Evolutionary conservation across 2,329 filamentous ascomycete genomes (phyloP), one percentile per base, ranked within the genome.

Genomic region (Fusarium sp.): DNA sequence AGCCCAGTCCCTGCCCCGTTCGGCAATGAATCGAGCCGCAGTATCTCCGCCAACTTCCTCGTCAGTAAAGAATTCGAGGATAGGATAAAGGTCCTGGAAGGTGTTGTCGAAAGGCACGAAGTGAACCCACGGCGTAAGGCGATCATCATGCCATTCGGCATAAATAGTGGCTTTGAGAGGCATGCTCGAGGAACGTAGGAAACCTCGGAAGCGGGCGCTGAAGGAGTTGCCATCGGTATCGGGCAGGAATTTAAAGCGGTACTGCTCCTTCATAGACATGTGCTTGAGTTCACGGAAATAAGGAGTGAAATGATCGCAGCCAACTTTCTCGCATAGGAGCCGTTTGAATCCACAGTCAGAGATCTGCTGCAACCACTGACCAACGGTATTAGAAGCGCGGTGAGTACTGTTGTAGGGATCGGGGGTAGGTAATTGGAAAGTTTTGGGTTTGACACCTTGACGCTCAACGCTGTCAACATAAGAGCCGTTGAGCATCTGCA

Each of bases 91-190:
- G 46, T 93, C 91, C 52, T 86, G 81, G 61, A 88, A 90, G 2
- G 86, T 86, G 72, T 90, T 90, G 75, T 92, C 89, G 72, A 93
- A 83, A 3, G 91, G 91, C 2, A 89, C 86, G 71, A 91, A 93
- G 77, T 94, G 91, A 65, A 86, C 80, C 91, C 91, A 94, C 0
- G 90, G 87, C 15, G 87, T 79, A 1, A 93, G 81, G 8, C 91
- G 83, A 43, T 86, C 84, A 74, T 93, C 90, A 74, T 93, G 90
- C 91, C 91, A 93, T 75, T 93, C 91, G 10, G 86, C 81, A 75
- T 91, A 93, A 43, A 93, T 83, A 5, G 90, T 92, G 14, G 88
- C 85, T 78, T 93, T 93, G 74, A 93, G 85, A 2, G 89, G 88
- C 33, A 92, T 76, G 45, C 86, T 89, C 2, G 86, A 90, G 37